Conservation (phyloP, 2,329 filamentous ascomycete species). For the Penicillium sp. region DNA sequence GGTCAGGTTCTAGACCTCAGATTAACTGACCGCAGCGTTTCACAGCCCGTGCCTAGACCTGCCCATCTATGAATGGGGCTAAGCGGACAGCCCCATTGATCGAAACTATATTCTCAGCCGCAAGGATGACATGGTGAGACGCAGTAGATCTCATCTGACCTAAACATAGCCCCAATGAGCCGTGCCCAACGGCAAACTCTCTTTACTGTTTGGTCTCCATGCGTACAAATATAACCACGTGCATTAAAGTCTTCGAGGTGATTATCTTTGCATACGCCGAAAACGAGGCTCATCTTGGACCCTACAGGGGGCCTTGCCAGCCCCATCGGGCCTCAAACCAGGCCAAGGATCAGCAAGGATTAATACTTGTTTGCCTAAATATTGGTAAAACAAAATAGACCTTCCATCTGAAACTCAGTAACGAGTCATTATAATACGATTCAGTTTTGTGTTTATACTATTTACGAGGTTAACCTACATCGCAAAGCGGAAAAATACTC, state of each 20-base stretch:
- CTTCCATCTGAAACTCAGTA: not conserved
- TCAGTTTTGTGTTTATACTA: not conserved
- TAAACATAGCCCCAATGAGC: not conserved
- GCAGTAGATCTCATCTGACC: conserved; percentile 1
- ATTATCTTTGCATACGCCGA: not conserved
- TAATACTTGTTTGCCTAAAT: not conserved
- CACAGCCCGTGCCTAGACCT: conserved; percentile 4
- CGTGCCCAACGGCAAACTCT: not conserved
- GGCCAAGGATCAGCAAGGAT: not conserved
- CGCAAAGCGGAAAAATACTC: not conserved
- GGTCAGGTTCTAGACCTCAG: not conserved
- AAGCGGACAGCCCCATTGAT: not conserved
- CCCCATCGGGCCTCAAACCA: too few relatives aligned
- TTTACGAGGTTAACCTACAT: too few relatives aligned
- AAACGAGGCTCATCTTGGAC: too few relatives aligned
- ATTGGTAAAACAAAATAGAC: not conserved
- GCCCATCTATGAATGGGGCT: not conserved
- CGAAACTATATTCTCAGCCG: conserved; percentile 15
- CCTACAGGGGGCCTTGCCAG: too few relatives aligned
- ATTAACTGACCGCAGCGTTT: not conserved
- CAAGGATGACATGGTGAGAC: conserved; percentile 5
- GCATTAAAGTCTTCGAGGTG: not conserved
- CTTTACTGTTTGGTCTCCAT: not conserved
- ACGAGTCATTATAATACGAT: not conserved
- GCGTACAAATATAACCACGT: not conserved